Conservation (phyloP, 257 asterid genomes). For the Penstemon barbatus region DNA sequence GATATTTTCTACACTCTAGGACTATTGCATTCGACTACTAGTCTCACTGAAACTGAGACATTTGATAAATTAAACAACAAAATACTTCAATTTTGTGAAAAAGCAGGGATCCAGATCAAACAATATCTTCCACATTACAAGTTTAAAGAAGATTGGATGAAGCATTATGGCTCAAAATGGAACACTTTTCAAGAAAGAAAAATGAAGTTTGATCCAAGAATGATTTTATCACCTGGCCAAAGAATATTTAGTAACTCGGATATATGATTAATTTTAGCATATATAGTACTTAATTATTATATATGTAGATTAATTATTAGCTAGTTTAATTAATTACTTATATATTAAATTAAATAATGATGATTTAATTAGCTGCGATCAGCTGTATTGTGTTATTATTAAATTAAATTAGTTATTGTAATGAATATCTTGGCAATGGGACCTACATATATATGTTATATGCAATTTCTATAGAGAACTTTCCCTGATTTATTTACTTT, state of each 20-base stretch:
- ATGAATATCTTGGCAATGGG: neutral
- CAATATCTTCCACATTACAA: slow-evolving; percentile 59
- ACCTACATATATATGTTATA: too few species aligned
- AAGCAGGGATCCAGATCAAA: slow-evolving; percentile 37
- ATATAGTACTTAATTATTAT: too few species aligned
- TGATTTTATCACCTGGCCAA: slow-evolving; percentile 50
- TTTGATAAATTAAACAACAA: slow-evolving; percentile 39
- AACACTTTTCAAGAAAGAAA: slow-evolving; percentile 41
- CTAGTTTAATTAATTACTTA: too few species aligned
- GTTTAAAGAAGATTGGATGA: slow-evolving; percentile 44
- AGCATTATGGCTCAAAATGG: slow-evolving; percentile 58
- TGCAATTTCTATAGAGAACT: too few species aligned
- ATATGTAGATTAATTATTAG: too few species aligned
- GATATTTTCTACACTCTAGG: slow-evolving; percentile 48
- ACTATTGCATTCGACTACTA: slow-evolving; percentile 36
- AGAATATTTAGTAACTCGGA: slow-evolving; percentile 33
- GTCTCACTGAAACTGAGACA: slow-evolving; percentile 23
- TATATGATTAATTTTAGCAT: neutral
- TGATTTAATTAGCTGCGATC: neutral
- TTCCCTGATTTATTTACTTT: too few species aligned
- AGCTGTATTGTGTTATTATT: neutral
- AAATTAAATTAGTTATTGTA: too few species aligned
- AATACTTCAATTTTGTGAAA: slow-evolving; percentile 40
- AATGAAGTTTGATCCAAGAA: slow-evolving; percentile 45
- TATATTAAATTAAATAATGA: too few species aligned